Evolutionary conservation across 23 red algal genomes (phyloP).

Genomic region (Gracilaria domingensis): DNA sequence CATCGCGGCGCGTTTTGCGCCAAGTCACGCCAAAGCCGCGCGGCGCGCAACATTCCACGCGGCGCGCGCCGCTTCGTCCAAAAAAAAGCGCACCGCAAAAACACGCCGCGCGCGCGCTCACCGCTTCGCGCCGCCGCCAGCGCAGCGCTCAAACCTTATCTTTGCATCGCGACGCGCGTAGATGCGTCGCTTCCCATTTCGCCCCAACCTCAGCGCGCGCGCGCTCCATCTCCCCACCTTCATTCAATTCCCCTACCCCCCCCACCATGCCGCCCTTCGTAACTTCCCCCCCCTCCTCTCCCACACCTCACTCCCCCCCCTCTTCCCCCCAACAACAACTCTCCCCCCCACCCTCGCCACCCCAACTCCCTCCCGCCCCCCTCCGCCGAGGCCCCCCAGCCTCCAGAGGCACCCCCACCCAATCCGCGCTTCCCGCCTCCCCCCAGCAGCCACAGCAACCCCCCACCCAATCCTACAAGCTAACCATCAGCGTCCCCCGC

Average conservation of each 20-base stretch:
- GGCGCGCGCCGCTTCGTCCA: constrained; percentile 10
- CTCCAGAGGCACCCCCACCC: neutral
- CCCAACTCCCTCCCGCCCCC: neutral
- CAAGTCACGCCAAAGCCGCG: neutral
- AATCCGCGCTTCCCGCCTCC: neutral
- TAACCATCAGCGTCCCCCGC: constrained; percentile 64
- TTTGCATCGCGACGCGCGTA: neutral
- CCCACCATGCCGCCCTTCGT: neutral
- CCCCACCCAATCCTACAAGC: constrained; percentile 20
- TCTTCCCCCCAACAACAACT: neutral
- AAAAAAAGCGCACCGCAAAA: neutral
- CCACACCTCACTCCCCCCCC: neutral
- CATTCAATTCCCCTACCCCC: neutral
- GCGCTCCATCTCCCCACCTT: neutral
- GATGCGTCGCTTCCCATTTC: neutral
- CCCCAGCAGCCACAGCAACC: neutral
- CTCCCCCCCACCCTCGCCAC: too few species aligned
- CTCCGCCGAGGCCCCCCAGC: neutral
- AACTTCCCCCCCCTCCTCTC: neutral
- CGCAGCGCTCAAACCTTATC: neutral
- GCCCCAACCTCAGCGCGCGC: neutral
- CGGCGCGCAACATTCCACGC: constrained; percentile 9
- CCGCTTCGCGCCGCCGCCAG: neutral
- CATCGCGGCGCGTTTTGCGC: neutral
- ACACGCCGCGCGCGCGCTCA: neutral